Evolutionary conservation across 2,329 filamentous ascomycete genomes (phyloP).

Genomic region (Aspergillus awamori): DNA sequence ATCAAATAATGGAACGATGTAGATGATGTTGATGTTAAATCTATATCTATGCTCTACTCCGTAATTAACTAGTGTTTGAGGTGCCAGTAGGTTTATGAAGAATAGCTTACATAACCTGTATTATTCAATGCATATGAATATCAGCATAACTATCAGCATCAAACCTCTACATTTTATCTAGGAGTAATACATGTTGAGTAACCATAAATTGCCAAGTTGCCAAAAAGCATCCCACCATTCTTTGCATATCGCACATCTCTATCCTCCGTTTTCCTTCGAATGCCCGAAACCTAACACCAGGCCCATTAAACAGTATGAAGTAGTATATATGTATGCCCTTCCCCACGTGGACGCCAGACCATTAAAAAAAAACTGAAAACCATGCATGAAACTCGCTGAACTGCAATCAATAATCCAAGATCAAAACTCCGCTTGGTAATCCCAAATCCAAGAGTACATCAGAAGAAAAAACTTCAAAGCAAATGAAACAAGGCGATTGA

Average conservation of each 20-base stretch:
- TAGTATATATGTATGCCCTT: conserved; percentile 9
- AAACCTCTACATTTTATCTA: background rate
- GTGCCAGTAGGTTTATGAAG: too few relatives aligned
- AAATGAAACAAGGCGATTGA: background rate
- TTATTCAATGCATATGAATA: too few relatives aligned
- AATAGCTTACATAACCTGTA: too few relatives aligned
- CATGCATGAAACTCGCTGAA: conserved; percentile 16
- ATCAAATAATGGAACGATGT: too few relatives aligned
- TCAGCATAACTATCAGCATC: background rate
- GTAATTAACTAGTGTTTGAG: too few relatives aligned
- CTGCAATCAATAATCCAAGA: conserved; percentile 6
- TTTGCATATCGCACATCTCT: too few relatives aligned
- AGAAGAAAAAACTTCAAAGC: background rate
- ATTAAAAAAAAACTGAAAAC: background rate
- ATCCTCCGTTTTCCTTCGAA: too few relatives aligned
- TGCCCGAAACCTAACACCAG: background rate
- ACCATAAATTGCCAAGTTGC: too few relatives aligned
- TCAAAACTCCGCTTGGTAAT: background rate
- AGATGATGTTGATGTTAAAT: too few relatives aligned
- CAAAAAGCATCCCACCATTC: background rate
- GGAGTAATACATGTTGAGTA: too few relatives aligned
- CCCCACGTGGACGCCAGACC: conserved; percentile 3
- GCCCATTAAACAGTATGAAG: background rate
- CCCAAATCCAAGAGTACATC: background rate
- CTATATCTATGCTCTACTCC: too few relatives aligned